phyloP scores from a whole-genome alignment of 148 eudicot genomes.

The Salicornia ramosissima region DNA sequence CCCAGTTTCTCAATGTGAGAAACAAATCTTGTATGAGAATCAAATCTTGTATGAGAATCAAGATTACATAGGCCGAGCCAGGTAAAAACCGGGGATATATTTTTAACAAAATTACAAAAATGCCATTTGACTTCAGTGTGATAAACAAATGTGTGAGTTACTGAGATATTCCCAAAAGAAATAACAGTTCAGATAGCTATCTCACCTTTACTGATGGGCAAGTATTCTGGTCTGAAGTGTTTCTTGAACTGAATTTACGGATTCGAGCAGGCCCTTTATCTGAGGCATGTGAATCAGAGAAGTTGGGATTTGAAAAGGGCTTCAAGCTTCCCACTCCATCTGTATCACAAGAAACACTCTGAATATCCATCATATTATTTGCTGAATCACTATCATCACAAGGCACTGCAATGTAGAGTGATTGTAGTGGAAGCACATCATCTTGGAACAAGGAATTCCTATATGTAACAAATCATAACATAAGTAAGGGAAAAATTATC shows the following conservation, averaged over 20 bases:
- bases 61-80: too few species aligned
- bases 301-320: slow-evolving; percentile 29
- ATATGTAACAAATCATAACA: slow-evolving; percentile 16
- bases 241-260: slow-evolving; percentile 13
- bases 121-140: too few species aligned
- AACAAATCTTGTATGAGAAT: too few species aligned
- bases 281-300: slow-evolving; percentile 30
- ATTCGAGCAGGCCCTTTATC: slow-evolving; percentile 19
- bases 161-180: too few species aligned
- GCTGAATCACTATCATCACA: slow-evolving; percentile 29
- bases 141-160: too few species aligned
- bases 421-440: slow-evolving; percentile 35
- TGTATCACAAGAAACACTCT: slow-evolving; percentile 26
- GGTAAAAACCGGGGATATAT: too few species aligned
- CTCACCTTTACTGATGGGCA: slow-evolving; percentile 47
- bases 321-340: slow-evolving; percentile 31
- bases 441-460: slow-evolving; percentile 62
- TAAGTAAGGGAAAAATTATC: background rate
- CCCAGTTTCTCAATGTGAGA: too few species aligned
- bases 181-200: slow-evolving; percentile 14
- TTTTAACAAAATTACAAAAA: too few species aligned
- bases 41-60: too few species aligned
- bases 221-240: slow-evolving; percentile 25
- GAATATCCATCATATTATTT: slow-evolving; percentile 25
- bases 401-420: slow-evolving; percentile 29